A percentile compares a stretch with the other conserved stretches of the same genome.
These are phyloP conservation scores for Candida pseudoglaebosa DNA, from an alignment of 805 yeast genomes.

Conservation along the genomic window DNA sequence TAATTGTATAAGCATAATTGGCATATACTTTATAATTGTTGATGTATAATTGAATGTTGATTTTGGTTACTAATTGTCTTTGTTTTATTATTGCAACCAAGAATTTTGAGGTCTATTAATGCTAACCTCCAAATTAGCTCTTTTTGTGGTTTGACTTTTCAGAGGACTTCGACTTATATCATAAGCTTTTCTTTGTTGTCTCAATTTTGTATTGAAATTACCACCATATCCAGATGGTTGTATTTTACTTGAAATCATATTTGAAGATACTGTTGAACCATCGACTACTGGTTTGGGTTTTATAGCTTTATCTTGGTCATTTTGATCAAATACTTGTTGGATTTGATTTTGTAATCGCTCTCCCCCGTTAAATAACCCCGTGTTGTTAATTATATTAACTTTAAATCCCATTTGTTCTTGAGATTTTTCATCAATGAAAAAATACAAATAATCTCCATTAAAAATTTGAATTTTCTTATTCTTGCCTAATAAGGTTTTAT, in stretches of 20 bases:
- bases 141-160: conserved; percentile 11
- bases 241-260: conserved; percentile 5
- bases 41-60: too few relatives aligned
- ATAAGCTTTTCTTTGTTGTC: conserved; percentile 23
- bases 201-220: conserved; percentile 22
- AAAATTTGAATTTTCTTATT: conserved; percentile 58
- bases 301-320: conserved; percentile 23
- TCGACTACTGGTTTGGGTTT: conserved; percentile 17
- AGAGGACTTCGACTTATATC: conserved; percentile 17
- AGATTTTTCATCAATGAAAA: conserved; percentile 58
- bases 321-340: conserved; percentile 24
- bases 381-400: conserved; percentile 52
- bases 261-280: conserved; percentile 9
- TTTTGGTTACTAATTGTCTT: too few relatives aligned
- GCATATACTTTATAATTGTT: too few relatives aligned
- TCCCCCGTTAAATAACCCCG: conserved; percentile 61
- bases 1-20: too few relatives aligned
- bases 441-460: conserved; percentile 61
- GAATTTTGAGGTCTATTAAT: conserved; percentile 19
- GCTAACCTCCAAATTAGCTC: conserved; percentile 26
- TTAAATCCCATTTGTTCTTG: conserved; percentile 51
- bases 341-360: conserved; percentile 17
- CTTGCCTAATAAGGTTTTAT: conserved; percentile 54
- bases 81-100: not conserved
- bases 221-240: conserved; percentile 21